Evolutionary conservation across 192 early-diverging fungal genomes (phyloP).

Genomic region (Dissophora globulifera): DNA sequence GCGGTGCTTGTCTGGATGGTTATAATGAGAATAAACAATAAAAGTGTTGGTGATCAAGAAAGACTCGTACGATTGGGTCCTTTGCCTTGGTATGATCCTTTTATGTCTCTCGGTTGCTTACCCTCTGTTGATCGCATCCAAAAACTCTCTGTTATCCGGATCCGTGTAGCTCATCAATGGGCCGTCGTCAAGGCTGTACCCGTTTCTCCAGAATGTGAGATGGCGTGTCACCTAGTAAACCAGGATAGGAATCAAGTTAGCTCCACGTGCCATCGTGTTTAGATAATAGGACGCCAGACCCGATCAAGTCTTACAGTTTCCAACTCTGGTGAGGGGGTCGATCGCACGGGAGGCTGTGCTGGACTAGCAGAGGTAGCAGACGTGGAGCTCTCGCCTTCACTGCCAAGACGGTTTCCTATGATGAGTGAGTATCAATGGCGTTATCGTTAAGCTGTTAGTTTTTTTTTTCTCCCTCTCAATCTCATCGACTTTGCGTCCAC

Average conservation of each 20-base stretch:
- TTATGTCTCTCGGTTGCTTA: no score
- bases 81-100: no score
- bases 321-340: constrained; percentile 28
- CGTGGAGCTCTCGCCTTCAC: constrained; percentile 62
- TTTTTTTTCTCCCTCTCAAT: no score
- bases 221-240: constrained; percentile 67
- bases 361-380: constrained; percentile 7
- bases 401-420: constrained; percentile 61
- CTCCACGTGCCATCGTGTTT: no score
- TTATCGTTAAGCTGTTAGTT: no score
- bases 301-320: constrained; percentile 37
- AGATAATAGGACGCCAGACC: no score
- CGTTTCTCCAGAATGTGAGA: constrained; percentile 96
- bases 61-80: no score
- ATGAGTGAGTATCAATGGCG: no score
- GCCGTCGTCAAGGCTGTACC: constrained; percentile 96
- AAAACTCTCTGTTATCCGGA: constrained; percentile 84
- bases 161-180: constrained; percentile 87
- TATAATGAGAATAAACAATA: no score
- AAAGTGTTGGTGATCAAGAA: no score
- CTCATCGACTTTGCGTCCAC: no score
- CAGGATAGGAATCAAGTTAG: background rate
- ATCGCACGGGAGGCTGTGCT: constrained; percentile 17
- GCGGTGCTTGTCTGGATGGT: constrained; percentile 91
- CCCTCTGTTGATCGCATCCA: constrained; percentile 91